These are phyloP conservation scores for Holtermanniella nyarrowii DNA, from an alignment of 768 basidiomycete species.

Conservation along the genomic window DNA sequence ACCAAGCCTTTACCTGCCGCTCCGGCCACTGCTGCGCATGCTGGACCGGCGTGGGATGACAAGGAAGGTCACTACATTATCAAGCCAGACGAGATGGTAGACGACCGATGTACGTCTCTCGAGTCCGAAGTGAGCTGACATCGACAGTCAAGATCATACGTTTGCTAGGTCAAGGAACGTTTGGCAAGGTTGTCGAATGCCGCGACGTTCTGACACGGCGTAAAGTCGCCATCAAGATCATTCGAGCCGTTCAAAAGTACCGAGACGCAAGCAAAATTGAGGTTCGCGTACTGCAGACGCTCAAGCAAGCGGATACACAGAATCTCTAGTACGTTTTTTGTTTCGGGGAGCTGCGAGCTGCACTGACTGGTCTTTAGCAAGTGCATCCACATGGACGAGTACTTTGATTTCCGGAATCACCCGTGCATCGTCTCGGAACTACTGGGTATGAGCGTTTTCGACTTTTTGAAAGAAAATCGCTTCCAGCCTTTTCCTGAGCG, in stretches of 20 bases:
- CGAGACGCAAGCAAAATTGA: slow-evolving; percentile 98
- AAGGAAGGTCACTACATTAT: slow-evolving; percentile 99
- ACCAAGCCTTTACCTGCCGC: slow-evolving; percentile 4
- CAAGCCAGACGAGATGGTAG: slow-evolving; percentile 77
- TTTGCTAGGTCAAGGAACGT: slow-evolving; percentile 91
- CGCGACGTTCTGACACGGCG: slow-evolving; percentile 61
- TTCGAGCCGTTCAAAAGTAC: slow-evolving; percentile 95
- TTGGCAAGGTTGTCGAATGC: slow-evolving; percentile 96
- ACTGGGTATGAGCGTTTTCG: slow-evolving; percentile 93
- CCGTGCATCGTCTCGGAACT: slow-evolving; percentile 94
- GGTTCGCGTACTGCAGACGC: slow-evolving; percentile 82
- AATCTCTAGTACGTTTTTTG: slow-evolving; percentile 69
- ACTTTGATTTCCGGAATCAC: slow-evolving; percentile 95
- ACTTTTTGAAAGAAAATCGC: slow-evolving; percentile 95
- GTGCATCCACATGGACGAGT: slow-evolving; percentile 89
- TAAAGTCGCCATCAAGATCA: slow-evolving; percentile 94
- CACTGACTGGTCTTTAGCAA: slow-evolving; percentile 52
- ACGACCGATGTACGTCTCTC: slow-evolving; percentile 52
- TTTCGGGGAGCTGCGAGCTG: no score
- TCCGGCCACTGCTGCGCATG: slow-evolving; percentile 4
- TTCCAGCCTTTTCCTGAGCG: slow-evolving; percentile 92
- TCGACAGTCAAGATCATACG: slow-evolving; percentile 75
- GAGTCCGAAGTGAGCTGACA: slow-evolving; percentile 8
- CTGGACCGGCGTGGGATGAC: slow-evolving; percentile 72
- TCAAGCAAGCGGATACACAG: slow-evolving; percentile 75